Conservation (phyloP, 2,329 filamentous ascomycete genomes). For the Xylaria sp. region DNA sequence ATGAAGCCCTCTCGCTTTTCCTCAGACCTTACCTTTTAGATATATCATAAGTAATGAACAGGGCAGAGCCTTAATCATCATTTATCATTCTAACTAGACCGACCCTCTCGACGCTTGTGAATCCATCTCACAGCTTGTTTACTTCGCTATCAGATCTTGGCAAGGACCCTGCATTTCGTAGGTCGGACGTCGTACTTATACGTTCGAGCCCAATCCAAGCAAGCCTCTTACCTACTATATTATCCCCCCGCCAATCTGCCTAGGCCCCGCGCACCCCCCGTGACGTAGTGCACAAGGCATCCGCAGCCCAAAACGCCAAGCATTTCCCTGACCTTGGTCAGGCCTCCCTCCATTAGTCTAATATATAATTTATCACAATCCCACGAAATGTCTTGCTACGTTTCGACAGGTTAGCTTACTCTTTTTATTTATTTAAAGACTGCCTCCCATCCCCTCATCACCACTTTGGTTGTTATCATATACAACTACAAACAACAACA, state of each 20-base stretch:
- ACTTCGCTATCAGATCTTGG: conserved; percentile 14
- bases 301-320: conserved; percentile 36
- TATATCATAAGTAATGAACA: conserved; percentile 2
- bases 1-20: background rate
- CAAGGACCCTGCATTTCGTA: conserved; percentile 38
- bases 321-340: conserved; percentile 26
- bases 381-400: conserved; percentile 45
- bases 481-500: conserved; percentile 5
- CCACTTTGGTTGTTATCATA: background rate
- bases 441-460: conserved; percentile 5
- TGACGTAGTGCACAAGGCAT: conserved; percentile 37
- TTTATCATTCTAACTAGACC: conserved; percentile 11
- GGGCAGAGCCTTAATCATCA: conserved; percentile 8
- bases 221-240: background rate
- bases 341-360: conserved; percentile 8
- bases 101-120: background rate
- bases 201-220: conserved; percentile 21
- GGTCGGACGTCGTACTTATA: conserved; percentile 19
- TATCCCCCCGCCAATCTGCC: conserved; percentile 23
- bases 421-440: conserved; percentile 2
- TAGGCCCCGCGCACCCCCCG: conserved; percentile 13
- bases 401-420: conserved; percentile 47
- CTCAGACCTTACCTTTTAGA: background rate
- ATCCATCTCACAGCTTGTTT: conserved; percentile 4
- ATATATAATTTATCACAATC: background rate